These are phyloP conservation scores for Aspergillus vadensis DNA, from an alignment of 2,329 filamentous ascomycete species.

Conservation along the genomic window DNA sequence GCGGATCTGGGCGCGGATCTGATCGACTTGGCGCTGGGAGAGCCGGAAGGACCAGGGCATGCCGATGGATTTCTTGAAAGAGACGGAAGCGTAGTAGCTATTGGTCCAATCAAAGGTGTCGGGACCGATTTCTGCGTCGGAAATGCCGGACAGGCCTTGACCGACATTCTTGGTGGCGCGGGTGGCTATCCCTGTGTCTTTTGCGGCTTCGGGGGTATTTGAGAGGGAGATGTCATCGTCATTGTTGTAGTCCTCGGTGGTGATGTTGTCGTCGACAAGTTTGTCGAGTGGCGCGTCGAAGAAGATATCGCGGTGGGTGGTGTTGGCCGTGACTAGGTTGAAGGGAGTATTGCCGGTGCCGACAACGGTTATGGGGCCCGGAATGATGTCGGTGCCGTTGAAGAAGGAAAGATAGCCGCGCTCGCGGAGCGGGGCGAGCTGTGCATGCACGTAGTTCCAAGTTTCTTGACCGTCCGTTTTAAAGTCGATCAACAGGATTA, in stretches of 20 bases:
- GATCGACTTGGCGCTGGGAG: constrained; percentile 47
- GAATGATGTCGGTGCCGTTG: constrained; percentile 45
- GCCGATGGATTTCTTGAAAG: constrained; percentile 54
- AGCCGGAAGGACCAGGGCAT: constrained; percentile 54
- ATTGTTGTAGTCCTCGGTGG: constrained; percentile 12
- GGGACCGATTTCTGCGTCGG: constrained; percentile 36
- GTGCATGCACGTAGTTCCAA: constrained; percentile 41
- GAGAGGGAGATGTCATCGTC: constrained; percentile 18
- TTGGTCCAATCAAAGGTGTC: constrained; percentile 53
- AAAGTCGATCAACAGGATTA: constrained; percentile 58
- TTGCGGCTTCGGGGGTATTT: neutral
- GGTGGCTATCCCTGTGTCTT: neutral
- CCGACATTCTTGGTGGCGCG: constrained; percentile 33
- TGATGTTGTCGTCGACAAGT: constrained; percentile 27
- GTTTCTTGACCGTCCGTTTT: constrained; percentile 44
- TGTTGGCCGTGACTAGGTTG: constrained; percentile 49
- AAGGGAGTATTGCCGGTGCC: constrained; percentile 57
- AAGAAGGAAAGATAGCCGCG: constrained; percentile 55
- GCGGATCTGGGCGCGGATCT: constrained; percentile 55
- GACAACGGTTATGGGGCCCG: constrained; percentile 55
- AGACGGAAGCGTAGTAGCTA: constrained; percentile 60
- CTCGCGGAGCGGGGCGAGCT: constrained; percentile 52
- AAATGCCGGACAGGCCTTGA: constrained; percentile 51
- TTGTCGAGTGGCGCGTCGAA: constrained; percentile 56
- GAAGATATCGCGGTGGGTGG: constrained; percentile 57